phyloP scores from a whole-genome alignment of 83 land plant species.

The Larix sibirica region DNA sequence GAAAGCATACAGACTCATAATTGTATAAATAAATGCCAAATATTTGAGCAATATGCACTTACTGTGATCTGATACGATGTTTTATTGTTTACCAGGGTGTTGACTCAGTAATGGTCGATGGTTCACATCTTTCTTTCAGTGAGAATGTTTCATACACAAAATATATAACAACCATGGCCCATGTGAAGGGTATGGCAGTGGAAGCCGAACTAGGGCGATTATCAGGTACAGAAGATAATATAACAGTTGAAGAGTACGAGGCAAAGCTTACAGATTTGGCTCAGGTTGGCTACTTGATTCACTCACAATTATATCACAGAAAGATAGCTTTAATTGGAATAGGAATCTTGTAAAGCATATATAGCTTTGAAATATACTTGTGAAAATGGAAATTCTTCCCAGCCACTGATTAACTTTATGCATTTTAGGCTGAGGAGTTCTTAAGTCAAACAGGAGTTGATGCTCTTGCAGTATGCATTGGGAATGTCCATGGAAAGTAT shows the following conservation, averaged over 20 bases:
- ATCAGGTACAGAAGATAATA: slow-evolving; percentile 95
- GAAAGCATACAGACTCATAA: not conserved
- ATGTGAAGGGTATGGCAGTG: slow-evolving; percentile 63
- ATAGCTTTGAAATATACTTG: not conserved
- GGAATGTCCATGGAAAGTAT: slow-evolving; percentile 99
- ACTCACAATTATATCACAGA: not conserved
- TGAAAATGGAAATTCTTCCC: not conserved
- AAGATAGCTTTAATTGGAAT: not conserved
- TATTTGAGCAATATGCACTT: not conserved
- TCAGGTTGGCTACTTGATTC: slow-evolving; percentile 55
- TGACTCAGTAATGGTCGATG: slow-evolving; percentile 98
- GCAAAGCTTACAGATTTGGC: slow-evolving; percentile 79
- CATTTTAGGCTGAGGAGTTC: slow-evolving; percentile 80
- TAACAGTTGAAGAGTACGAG: slow-evolving; percentile 96
- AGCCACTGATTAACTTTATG: not conserved
- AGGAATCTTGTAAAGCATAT: not conserved
- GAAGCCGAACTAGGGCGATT: slow-evolving; percentile 98
- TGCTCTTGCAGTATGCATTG: slow-evolving; percentile 96
- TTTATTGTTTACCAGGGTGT: slow-evolving; percentile 66
- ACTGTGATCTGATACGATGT: slow-evolving; percentile 4
- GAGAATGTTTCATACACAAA: slow-evolving; percentile 78
- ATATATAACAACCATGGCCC: slow-evolving; percentile 64
- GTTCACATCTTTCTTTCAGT: slow-evolving; percentile 81
- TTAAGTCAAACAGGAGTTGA: slow-evolving; percentile 84
- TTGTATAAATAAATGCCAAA: not conserved